Conservation (phyloP, 371 early-diverging fungal species). For the Batkoa obscura region DNA sequence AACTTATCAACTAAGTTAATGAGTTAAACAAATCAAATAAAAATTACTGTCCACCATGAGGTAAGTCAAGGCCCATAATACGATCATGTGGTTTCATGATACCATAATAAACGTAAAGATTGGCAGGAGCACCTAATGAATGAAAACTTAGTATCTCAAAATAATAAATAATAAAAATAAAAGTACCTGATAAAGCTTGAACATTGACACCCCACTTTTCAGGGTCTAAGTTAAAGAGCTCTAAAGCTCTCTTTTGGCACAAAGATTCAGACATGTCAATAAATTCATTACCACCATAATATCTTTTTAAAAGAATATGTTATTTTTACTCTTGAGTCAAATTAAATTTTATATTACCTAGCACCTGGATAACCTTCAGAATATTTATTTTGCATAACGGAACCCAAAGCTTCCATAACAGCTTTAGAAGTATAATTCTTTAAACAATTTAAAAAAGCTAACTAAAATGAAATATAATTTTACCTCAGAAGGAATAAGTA, state of each 20-base stretch:
- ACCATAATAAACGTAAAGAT: slow-evolving; percentile 92
- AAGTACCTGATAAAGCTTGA: slow-evolving; percentile 88
- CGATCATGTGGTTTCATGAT: slow-evolving; percentile 93
- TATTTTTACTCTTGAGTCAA: too few species aligned
- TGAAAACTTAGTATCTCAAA: background rate
- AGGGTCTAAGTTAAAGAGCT: slow-evolving; percentile 77
- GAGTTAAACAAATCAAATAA: background rate
- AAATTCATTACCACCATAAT: slow-evolving; percentile 98
- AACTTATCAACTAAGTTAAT: slow-evolving; percentile 18
- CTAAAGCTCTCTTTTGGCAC: slow-evolving; percentile 92
- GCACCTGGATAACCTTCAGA: slow-evolving; percentile 97
- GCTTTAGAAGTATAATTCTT: slow-evolving; percentile 95
- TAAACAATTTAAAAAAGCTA: too few species aligned
- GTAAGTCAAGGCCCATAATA: slow-evolving; percentile 96
- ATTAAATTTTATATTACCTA: slow-evolving; percentile 24
- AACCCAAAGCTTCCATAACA: slow-evolving; percentile 94
- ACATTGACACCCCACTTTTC: slow-evolving; percentile 98
- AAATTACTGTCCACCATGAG: slow-evolving; percentile 96
- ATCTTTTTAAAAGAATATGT: too few species aligned
- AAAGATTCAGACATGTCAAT: slow-evolving; percentile 91
- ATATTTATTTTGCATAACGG: slow-evolving; percentile 98
- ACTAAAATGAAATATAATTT: too few species aligned
- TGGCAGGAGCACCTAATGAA: slow-evolving; percentile 75
- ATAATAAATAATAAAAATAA: too few species aligned
- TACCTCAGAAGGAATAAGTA: slow-evolving; percentile 94